Base-by-base conservation (phyloP, 495 filamentous ascomycete species). In the Corynascus novoguineensis region DNA sequence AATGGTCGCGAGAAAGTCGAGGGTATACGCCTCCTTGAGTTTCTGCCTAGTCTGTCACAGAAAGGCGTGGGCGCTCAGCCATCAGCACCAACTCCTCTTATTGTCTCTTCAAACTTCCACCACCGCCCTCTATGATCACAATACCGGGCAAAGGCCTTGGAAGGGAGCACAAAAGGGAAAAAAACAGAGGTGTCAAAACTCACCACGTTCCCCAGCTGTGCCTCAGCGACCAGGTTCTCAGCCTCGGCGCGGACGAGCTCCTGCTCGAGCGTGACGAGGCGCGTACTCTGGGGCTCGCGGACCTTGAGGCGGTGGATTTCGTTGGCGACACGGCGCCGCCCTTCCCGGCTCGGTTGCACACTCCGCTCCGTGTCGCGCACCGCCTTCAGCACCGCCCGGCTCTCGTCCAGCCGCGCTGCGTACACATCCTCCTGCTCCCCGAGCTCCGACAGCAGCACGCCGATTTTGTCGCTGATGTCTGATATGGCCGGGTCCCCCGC, bases 221-320 rank as follows among this genome's bases (percentile, higher is more conserved):
- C 95, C 72, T 98, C 95, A 3, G 93, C 95, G 62, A 98, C 93
- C 53, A 97, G 70, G 59, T 87, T 91, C 78, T 97, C 91, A 6
- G 93, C 93, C 78, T 97, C 95, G 15, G 90, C 90, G 58, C 93
- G 77, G 6, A 97, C 92, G 44, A 98, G 82, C 77, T 98, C 93
- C 76, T 97, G 92, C 78, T 98, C 93, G 40, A 97, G 77, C 27
- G 82, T 86, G 24, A 86, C 82, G 44, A 97, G 73, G 66, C 83
- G 85, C 0, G 86, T 71, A 61, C 83, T 90, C 56, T 82, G 76
- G 1, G 92, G 92, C 65, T 97, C 93, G 73, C 92, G 96, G 61
- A 84, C 80, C 76, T 90, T 96, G 56, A 96, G 74, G 72, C 84
- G 86, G 57, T 85, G 82, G 61, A 98, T 95, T 73, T 98, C 93